Percentiles rank a stretch among this genome's conserved stretches.
phyloP scores from a whole-genome alignment of 495 filamentous ascomycete genomes.

The Arthonia radiata region DNA sequence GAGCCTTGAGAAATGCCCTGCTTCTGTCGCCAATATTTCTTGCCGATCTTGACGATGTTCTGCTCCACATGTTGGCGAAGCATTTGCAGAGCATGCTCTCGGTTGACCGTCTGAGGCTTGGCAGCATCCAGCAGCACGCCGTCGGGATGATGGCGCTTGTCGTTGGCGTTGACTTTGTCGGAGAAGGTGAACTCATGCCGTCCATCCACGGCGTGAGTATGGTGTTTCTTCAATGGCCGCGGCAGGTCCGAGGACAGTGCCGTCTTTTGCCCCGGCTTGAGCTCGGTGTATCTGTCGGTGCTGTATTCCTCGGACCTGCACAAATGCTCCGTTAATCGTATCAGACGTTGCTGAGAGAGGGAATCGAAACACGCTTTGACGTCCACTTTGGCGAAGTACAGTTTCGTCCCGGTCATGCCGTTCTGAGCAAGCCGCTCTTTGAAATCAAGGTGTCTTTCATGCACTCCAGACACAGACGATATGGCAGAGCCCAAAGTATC shows the following conservation, averaged over 20 bases:
- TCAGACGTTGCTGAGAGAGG: conserved; percentile 57
- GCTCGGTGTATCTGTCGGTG: conserved; percentile 49
- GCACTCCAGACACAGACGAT: too few relatives aligned
- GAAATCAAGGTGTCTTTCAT: too few relatives aligned
- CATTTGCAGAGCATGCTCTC: conserved; percentile 37
- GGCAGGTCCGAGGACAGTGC: conserved; percentile 4
- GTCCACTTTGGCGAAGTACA: conserved; percentile 83
- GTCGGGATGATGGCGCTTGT: conserved; percentile 28
- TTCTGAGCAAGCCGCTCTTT: too few relatives aligned
- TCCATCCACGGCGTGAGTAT: conserved; percentile 28
- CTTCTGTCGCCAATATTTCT: conserved; percentile 72
- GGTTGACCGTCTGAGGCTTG: conserved; percentile 23
- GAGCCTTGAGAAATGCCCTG: conserved; percentile 85
- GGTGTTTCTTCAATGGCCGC: conserved; percentile 38
- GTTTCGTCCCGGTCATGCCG: conserved; percentile 8
- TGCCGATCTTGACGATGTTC: conserved; percentile 74
- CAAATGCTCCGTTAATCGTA: conserved; percentile 38
- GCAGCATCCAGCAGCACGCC: conserved; percentile 54
- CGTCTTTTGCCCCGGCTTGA: conserved; percentile 29
- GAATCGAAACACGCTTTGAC: conserved; percentile 86
- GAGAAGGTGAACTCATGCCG: conserved; percentile 29
- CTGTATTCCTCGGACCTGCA: conserved; percentile 40
- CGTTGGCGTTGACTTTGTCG: conserved; percentile 14
- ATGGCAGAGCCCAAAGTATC: too few relatives aligned
- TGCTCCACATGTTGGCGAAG: conserved; percentile 50